Evolutionary conservation across 106 monocot genomes (phyloP), one percentile per base, ranked within the genome.

Genomic region (Dendrobium nobile): DNA sequence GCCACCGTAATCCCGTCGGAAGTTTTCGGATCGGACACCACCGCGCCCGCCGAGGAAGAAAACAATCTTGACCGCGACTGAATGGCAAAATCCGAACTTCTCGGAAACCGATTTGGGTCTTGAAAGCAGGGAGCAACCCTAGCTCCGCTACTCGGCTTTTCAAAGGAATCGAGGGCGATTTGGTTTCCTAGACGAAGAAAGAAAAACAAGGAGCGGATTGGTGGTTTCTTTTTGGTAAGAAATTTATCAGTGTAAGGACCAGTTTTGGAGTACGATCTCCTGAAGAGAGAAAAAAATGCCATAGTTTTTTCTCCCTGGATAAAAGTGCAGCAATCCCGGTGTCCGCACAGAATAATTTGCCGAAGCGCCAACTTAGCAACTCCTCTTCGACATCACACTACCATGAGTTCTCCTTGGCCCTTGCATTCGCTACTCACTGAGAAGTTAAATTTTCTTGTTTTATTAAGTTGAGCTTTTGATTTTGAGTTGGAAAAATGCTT

Each of bases 1-100:
- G 89, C 91, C 31, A 95, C 92, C 70, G 97, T 98, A 79, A 94
- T 76, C 72, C 97, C 97, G 20, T 98, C 97, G 6, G 89, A 88
- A 17, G 86, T 90, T 85, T 40, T 89, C 67, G 82, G 80, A 41
- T 83, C 85, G 26, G 75, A 80, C 55, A 81, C 40, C 40, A 54
- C 40, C 31, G 79, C 83, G 75, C 84, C 56, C 77, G 59, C 68
- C 75, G 54, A 43, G n/a, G 89, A 85, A 79, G 86, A 89, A 75
- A 90, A 82, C 78, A 51, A 77, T 55, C 68, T 78, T 48, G 44
- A 6, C 18, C 40, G 51, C 17, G 77, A 15, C 73, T 73, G 10
- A 27, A 47, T 13, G 26, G 2, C 41, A 33, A 67, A 59, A 58
- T 24, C 24, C 28, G 43, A 58, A 54, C 78, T 42, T 41, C 33